Evolutionary conservation across 805 yeast species (phyloP), one percentile per base, ranked within the genome.

Genomic region (Wickerhamiella australiensis): DNA sequence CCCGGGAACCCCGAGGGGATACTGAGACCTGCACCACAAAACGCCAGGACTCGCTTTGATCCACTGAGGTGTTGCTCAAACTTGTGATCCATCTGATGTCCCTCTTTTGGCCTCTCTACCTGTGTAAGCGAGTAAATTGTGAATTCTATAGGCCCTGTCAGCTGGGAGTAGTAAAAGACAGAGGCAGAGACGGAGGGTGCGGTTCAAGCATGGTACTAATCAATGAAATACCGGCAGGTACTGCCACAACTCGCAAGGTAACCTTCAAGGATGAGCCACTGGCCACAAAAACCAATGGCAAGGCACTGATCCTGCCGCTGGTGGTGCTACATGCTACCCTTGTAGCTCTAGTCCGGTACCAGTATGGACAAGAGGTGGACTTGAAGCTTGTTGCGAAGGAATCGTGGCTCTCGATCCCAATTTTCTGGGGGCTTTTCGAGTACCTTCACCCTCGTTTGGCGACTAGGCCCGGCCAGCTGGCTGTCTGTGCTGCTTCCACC

Each of bases 11-110:
- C 95, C 0, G 90, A 80, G 1, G 82, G 68, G 0, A 78, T 87
- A 2, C 88, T 79, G 11, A 86, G 70, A 0, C 95, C 95, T 2
- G 94, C 88, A 1, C 95, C 95, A 2, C 82, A 83, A 3, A 82
- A 67, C 3, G 69, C 71, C 8, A 68, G 56, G 13, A 68, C 60
- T 43, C 65, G 59, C 18, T 62, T 52, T 23, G 66, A 58, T 3
- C 62, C 43, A n/a, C 59, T 50, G 42, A 68, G 55, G 45, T 59
- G 57, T 47, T 56, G 57, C 55, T 64, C 68, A 54, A 68, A 68
- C 29, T 68, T 55, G 43, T 31, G 60, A 65, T 17, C 56, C 46
- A 11, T 61, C 53, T 52, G 53, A 52, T 36, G 7, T 42, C 20
- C 20, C n/a, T 15, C 38, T 47, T n/a, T n/a, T n/a, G n/a, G n/a